Base-by-base conservation (phyloP, 257 asterid species). In the Solanum sejunctum region DNA sequence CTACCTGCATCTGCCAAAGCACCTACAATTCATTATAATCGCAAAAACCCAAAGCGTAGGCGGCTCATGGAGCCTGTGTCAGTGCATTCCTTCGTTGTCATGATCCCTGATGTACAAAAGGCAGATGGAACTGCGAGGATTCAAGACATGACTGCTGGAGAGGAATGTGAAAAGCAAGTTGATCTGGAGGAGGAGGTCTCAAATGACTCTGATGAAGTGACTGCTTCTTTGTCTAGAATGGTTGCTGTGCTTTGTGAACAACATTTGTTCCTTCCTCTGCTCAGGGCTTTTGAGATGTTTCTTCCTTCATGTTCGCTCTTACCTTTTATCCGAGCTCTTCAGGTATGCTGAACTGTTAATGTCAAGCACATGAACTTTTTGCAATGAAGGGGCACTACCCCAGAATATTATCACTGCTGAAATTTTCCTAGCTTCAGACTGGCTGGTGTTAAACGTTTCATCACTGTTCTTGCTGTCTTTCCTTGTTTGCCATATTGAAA, bases 281-380 rank as follows among this genome's bases (percentile, higher is more conserved):
- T 97, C 28, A 94, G 92, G 90, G 98, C 99, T 81, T 97, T 97
- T 83, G 99, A 97, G 87, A 92, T 97, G 91, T 97, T 95, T 91
- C 98, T 97, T 82, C 98, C 99, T n/a, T 94, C 97, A 69, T 93
- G 98, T 91, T 97, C 97, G 75, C 92, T 97, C 89, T 89, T 97
- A 89, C 97, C 98, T 83, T 97, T 95, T 86, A 86, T 95, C 85
- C 98, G 98, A 84, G 94, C 98, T 64, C 99, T 97, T 84, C 99
- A 97, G 99, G 99, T 97, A 89, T 88, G 92, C 89, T 87, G 58
- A 41, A 70, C 49, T 69, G 18, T 81, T 73, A 64, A 20, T 63
- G 58, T 28, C 26, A 51, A 77, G n/a, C 41, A 43, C 54, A 49
- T 13, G 66, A 67, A 13, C 60, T 43, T 20, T 61, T 52, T 26